Evolutionary conservation across 257 asterid genomes (phyloP).

Genomic region (Knoxia roxburghii): DNA sequence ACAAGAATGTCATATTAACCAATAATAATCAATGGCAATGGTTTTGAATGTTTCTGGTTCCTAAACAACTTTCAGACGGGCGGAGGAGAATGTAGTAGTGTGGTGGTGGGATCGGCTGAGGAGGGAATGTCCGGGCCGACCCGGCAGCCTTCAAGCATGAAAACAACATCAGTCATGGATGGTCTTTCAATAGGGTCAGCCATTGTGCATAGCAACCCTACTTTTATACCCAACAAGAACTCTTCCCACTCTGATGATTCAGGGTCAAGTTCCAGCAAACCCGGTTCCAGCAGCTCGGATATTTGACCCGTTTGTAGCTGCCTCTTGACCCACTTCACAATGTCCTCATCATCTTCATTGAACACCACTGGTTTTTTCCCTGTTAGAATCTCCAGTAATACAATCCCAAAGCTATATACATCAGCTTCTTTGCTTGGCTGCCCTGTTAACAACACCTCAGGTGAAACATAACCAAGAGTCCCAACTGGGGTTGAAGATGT

Average conservation of each 20-base stretch:
- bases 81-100: constrained; percentile 47
- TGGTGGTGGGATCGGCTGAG: constrained; percentile 70
- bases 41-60: no score
- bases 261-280: constrained; percentile 68
- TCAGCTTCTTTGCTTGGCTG: constrained; percentile 48
- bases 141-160: constrained; percentile 81
- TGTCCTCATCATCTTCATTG: constrained; percentile 76
- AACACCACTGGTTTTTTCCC: constrained; percentile 76
- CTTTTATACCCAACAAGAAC: constrained; percentile 65
- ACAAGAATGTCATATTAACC: no score
- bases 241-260: constrained; percentile 89
- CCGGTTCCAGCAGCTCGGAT: constrained; percentile 63
- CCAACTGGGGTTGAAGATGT: constrained; percentile 53
- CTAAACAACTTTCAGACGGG: no score
- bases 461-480: constrained; percentile 64
- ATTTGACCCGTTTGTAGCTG: constrained; percentile 71
- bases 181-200: constrained; percentile 68
- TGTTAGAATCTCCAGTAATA: constrained; percentile 63
- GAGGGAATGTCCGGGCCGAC: constrained; percentile 63
- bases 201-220: constrained; percentile 72
- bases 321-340: constrained; percentile 83
- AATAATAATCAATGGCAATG: no score
- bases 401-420: constrained; percentile 72
- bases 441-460: constrained; percentile 58
- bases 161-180: constrained; percentile 61